Base-by-base conservation (phyloP, 345 rosid genomes). In the Jatropha curcas region DNA sequence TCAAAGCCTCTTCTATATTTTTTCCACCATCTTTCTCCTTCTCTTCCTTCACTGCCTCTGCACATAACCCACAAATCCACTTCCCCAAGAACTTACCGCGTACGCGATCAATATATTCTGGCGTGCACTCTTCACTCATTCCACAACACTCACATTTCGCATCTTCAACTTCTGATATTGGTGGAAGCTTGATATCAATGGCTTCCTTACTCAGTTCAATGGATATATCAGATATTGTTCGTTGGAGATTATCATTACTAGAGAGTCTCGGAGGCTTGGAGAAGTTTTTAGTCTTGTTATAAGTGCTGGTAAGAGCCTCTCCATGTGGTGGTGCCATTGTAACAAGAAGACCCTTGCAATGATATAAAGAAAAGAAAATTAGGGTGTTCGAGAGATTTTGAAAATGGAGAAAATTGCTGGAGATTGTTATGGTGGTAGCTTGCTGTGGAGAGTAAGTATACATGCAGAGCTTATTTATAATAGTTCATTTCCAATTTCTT, bases 91-190 rank as follows among this genome's bases (percentile, higher is more conserved):
- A 95, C 85, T 80, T 88, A 72, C 68, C 77, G 5, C 94, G 84
- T 24, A 90, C 86, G 2, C 78, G 79, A 27, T 86, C 94, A n/a
- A 92, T 86, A 88, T 91, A 95, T 84, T 89, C 92, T 0, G 77
- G 75, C 1, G 98, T 92, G 83, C 90, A 92, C 89, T 92, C 97
- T 80, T 95, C 97, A 13, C 78, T 81, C 96, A 95, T 88, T 34
- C 94, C 97, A 35, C 99, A 95, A 33, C 99, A 92, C 83, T 95
- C 92, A 37, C 98, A 95, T 75, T 89, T 88, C 10, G 90, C 91
- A 60, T 88, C 88, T 78, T 85, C 93, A 1, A 89, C 94, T 80
- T 91, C 97, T 0, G 90, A 87, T 68, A 92, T 90, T 1, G 89
- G 77, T 12, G 79, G 69, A n/a, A 79, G 68, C 0, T 12, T 74